Percentiles rank a stretch among this genome's conserved stretches.
Conservation (phyloP, 2,329 filamentous ascomycete species). For the Fusarium begoniae region DNA sequence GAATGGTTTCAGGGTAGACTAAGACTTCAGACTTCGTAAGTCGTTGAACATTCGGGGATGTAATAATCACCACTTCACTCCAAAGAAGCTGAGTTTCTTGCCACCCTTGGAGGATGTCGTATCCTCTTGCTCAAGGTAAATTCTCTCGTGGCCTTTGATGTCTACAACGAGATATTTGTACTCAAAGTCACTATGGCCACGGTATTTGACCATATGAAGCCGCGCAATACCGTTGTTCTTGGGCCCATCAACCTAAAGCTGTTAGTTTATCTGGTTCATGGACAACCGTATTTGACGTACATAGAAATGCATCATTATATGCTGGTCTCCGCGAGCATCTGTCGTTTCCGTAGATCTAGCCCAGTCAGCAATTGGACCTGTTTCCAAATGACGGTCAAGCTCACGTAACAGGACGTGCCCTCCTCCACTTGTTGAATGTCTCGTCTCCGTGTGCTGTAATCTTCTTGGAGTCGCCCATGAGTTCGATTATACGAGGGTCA, state of each 20-base stretch:
- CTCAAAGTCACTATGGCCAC: slow-evolving; percentile 72
- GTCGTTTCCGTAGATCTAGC: slow-evolving; percentile 71
- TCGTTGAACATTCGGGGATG: not conserved
- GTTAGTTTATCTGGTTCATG: not conserved
- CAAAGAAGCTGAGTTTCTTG: slow-evolving; percentile 66
- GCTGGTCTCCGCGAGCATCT: slow-evolving; percentile 79
- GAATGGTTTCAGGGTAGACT: no score
- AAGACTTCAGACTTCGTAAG: not conserved
- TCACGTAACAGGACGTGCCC: slow-evolving; percentile 69
- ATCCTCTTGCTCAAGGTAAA: slow-evolving; percentile 72
- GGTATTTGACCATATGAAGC: slow-evolving; percentile 78
- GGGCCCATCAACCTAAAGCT: slow-evolving; percentile 75
- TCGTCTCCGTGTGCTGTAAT: slow-evolving; percentile 85
- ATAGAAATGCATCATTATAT: slow-evolving; percentile 87
- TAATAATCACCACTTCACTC: slow-evolving; percentile 65
- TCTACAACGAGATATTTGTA: slow-evolving; percentile 86
- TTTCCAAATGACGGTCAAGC: not conserved
- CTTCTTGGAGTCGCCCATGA: slow-evolving; percentile 78
- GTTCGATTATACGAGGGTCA: slow-evolving; percentile 73
- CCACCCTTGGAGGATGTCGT: slow-evolving; percentile 47
- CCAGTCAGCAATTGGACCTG: slow-evolving; percentile 40
- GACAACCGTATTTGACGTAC: slow-evolving; percentile 55
- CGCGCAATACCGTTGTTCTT: slow-evolving; percentile 76
- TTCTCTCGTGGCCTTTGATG: slow-evolving; percentile 73
- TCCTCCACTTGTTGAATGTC: slow-evolving; percentile 83